A percentile compares a stretch with the other conserved stretches of the same genome.
These are phyloP conservation scores for Neoarthrinium moseri DNA, from an alignment of 2,329 filamentous ascomycete species.

Conservation along the genomic window DNA sequence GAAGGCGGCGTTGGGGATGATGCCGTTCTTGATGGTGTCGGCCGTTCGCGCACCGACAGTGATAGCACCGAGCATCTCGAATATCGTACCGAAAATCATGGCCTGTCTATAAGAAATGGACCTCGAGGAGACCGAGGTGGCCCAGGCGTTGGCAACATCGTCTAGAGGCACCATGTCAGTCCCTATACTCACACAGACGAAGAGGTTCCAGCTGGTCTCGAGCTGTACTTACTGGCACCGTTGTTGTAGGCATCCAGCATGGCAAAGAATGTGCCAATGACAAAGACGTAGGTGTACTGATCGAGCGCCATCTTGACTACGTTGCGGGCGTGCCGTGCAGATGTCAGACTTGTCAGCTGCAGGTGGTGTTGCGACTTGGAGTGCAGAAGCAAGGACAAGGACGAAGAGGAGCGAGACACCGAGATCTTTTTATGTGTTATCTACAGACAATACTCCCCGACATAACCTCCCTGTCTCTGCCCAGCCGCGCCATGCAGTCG, in stretches of 20 bases:
- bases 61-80: constrained; percentile 67
- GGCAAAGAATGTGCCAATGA: constrained; percentile 74
- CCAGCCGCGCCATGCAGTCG: background rate
- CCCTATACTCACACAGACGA: background rate
- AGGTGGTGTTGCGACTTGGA: constrained; percentile 1
- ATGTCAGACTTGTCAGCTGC: background rate
- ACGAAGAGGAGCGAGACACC: background rate
- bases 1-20: constrained; percentile 63
- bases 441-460: background rate
- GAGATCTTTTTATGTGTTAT: constrained; percentile 3
- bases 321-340: background rate
- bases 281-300: constrained; percentile 70
- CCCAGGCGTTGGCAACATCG: constrained; percentile 84
- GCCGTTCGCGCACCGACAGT: constrained; percentile 68
- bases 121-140: constrained; percentile 77
- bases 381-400: background rate
- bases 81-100: constrained; percentile 64
- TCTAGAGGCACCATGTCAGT: constrained; percentile 40
- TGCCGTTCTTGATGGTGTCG: constrained; percentile 77
- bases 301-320: constrained; percentile 51
- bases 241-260: constrained; percentile 78
- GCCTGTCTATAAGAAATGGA: constrained; percentile 70
- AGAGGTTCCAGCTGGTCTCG: too few relatives aligned
- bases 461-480: background rate
- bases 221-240: constrained; percentile 64